These are phyloP conservation scores for Pleurotus cornucopiae DNA, from an alignment of 768 basidiomycete genomes.

Conservation along the genomic window DNA sequence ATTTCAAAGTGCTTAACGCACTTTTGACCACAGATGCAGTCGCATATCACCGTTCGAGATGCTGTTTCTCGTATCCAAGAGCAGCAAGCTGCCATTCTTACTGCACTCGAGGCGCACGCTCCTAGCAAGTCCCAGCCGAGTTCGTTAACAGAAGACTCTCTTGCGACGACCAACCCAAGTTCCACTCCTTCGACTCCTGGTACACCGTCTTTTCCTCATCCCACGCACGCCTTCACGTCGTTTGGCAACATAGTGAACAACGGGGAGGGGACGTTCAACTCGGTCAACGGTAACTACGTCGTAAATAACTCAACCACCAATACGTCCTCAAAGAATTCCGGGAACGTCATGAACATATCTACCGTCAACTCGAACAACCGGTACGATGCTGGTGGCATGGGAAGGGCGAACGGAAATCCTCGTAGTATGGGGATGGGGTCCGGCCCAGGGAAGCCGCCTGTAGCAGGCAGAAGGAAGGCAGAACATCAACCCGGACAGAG, in stretches of 20 bases:
- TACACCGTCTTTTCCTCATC: not conserved
- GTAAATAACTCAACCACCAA: conserved; percentile 12
- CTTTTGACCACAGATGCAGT: conserved; percentile 14
- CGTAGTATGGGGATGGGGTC: too few relatives aligned
- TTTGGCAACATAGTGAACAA: not conserved
- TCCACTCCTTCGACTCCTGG: not conserved
- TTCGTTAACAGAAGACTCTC: not conserved
- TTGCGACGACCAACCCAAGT: not conserved
- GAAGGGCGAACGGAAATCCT: too few relatives aligned
- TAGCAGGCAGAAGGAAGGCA: too few relatives aligned
- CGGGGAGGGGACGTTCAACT: not conserved
- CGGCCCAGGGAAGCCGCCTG: too few relatives aligned
- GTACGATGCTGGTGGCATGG: not conserved
- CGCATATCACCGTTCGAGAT: conserved; percentile 20
- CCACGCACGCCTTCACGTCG: not conserved
- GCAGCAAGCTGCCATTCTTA: conserved; percentile 5
- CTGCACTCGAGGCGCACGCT: not conserved
- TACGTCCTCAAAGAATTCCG: conserved; percentile 14
- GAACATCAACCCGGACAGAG: too few relatives aligned
- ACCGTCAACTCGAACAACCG: conserved; percentile 17
- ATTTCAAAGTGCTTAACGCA: not conserved
- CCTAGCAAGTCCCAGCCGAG: not conserved
- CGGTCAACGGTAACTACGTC: conserved; percentile 7
- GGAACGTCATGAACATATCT: conserved; percentile 17
- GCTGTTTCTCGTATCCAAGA: conserved; percentile 14